phyloP scores from a whole-genome alignment of 345 rosid species.

The Gossypium anomalum region DNA sequence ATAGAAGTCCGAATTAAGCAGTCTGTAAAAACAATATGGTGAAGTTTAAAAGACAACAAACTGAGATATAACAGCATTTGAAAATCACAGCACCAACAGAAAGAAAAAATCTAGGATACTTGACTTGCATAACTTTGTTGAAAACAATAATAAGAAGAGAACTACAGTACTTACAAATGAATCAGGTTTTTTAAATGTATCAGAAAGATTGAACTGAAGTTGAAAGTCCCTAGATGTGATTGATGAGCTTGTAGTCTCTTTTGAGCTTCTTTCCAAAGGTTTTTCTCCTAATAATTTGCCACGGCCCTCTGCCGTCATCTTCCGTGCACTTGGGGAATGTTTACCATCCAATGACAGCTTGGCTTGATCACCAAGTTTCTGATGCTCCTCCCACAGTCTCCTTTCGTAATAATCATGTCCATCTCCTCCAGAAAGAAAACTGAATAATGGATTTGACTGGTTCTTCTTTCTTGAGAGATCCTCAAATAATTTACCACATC shows the following conservation, averaged over 20 bases:
- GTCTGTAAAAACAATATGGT: not conserved
- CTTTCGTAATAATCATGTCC: constrained; percentile 79
- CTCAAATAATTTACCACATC: constrained; percentile 89
- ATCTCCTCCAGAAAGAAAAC: constrained; percentile 81
- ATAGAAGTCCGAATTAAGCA: not conserved
- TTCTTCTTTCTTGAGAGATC: constrained; percentile 96
- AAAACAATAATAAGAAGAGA: not conserved
- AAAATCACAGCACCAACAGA: not conserved
- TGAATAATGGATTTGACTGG: constrained; percentile 73
- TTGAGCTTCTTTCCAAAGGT: constrained; percentile 69
- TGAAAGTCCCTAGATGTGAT: constrained; percentile 48
- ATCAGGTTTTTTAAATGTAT: constrained; percentile 74
- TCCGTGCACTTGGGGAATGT: constrained; percentile 39
- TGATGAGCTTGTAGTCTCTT: constrained; percentile 35
- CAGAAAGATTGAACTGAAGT: constrained; percentile 65
- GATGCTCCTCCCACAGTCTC: constrained; percentile 85
- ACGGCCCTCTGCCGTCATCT: constrained; percentile 85
- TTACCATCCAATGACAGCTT: constrained; percentile 51
- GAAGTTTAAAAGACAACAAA: not conserved
- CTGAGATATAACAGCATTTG: not conserved
- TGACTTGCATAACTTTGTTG: constrained; percentile 5
- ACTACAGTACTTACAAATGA: constrained; percentile 55
- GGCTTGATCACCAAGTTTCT: constrained; percentile 54
- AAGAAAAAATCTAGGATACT: constrained; percentile 6
- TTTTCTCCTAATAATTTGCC: constrained; percentile 83